Evolutionary conservation across 345 rosid genomes (phyloP), one percentile per base, ranked within the genome.

Genomic region (Gossypium ekmanianum): DNA sequence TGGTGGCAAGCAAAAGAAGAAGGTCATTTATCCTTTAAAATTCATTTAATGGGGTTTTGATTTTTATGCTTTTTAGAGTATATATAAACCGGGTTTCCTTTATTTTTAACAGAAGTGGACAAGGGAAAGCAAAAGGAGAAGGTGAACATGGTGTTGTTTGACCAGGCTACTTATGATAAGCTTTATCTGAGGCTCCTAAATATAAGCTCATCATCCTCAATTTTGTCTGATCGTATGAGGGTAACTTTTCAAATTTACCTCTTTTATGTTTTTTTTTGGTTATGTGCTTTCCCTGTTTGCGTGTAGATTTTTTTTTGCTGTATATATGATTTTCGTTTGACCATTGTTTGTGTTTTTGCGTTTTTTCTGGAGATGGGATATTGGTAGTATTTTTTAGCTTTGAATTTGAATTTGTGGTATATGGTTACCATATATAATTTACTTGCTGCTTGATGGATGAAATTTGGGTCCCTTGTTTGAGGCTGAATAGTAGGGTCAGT

Each of bases 121-220:
- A 91, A 91, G 82, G 97, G 93, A 74, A 89, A 91, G 89, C 97
- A 91, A 79, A 91, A 91, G 92, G 97, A 91, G 86, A 91, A 61
- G 66, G 66, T 61, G 44, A 61, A 61, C 20, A 61, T 61, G 66
- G 66, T 61, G n/a, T 10, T 61, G 44, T 61, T 61, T 61, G 66
- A 61, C 18, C 34, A 27, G 1, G 66, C 66, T 61, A 61, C 66
- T 2, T 61, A 61, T 29, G 66, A 61, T 13, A 61, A 61, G 64
- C 64, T 61, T 26, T 61, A 0, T 26, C n/a, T 26, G 64, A 61
- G 41, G 64, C 64, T 61, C 66, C 66, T 61, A 61, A 61, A 29
- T 61, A 61, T 1, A 61, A 61, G 66, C 66, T 61, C 18, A 61
- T 61, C 20, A 29, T 45, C 66, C 18, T 61, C 66, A 27, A 61